Evolutionary conservation across 768 basidiomycete genomes (phyloP).

Genomic region (Lyophyllum semitale): DNA sequence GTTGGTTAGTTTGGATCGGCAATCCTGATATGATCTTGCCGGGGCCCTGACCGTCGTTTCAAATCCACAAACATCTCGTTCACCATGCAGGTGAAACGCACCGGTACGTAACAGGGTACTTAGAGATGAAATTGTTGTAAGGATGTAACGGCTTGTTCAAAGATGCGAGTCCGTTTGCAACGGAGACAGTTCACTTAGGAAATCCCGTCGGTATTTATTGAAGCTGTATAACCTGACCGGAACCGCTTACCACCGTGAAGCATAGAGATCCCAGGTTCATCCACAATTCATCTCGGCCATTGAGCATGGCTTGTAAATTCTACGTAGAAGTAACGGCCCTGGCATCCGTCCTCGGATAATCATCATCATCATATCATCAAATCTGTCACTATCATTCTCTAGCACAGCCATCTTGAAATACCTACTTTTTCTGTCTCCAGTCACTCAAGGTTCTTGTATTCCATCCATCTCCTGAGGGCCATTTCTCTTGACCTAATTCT

Average conservation of each 20-base stretch:
- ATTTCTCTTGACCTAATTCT: neutral
- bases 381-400: conserved; percentile 14
- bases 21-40: neutral
- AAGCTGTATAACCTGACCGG: neutral
- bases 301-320: neutral
- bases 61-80: neutral
- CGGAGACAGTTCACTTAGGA: neutral
- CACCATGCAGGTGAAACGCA: neutral
- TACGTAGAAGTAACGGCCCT: too few species aligned
- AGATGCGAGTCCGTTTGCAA: neutral
- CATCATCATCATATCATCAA: conserved; percentile 17
- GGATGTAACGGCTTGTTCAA: neutral
- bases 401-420: conserved; percentile 17
- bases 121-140: neutral
- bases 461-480: neutral
- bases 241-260: neutral
- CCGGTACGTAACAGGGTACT: neutral
- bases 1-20: neutral
- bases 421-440: neutral
- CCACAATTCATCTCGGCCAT: neutral
- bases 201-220: neutral
- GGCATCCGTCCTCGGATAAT: neutral
- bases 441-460: neutral
- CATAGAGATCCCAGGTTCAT: too few species aligned
- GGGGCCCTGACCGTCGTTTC: neutral